These are phyloP conservation scores for Fusarium sp. DNA, from an alignment of 2,329 filamentous ascomycete species.

Conservation along the genomic window DNA sequence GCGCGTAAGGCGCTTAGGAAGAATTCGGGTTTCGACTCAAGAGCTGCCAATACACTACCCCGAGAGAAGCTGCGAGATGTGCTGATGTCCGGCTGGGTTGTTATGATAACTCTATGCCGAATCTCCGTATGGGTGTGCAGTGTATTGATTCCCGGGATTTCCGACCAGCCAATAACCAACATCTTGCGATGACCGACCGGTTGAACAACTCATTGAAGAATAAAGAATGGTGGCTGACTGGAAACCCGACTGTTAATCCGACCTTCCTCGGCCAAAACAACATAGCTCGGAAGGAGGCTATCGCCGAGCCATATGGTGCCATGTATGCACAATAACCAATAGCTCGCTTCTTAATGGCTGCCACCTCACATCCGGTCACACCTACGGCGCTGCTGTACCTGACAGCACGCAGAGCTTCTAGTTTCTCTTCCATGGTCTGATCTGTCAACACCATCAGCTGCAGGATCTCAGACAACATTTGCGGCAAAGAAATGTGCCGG, in stretches of 20 bases:
- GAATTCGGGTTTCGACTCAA: no score
- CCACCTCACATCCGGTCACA: conserved; percentile 32
- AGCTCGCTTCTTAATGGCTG: conserved; percentile 22
- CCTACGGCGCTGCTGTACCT: conserved; percentile 14
- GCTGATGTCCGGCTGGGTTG: not conserved
- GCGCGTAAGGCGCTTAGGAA: no score
- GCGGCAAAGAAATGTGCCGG: conserved; percentile 22
- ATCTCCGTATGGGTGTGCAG: not conserved
- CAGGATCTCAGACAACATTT: conserved; percentile 38
- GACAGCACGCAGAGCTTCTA: conserved; percentile 16
- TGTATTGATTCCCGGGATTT: conserved; percentile 21
- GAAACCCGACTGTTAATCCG: not conserved
- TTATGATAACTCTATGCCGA: not conserved
- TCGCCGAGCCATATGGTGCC: conserved; percentile 33
- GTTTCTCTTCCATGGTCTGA: conserved; percentile 39
- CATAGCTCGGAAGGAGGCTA: conserved; percentile 33
- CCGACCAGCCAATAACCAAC: not conserved
- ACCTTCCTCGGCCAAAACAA: conserved; percentile 12
- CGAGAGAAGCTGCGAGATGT: no score
- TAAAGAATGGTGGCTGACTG: not conserved
- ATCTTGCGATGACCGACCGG: not conserved
- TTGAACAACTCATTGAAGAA: not conserved
- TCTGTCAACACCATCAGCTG: conserved; percentile 22
- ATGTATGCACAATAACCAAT: conserved; percentile 32
- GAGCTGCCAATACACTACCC: no score